Evolutionary conservation across 305 asterid genomes (phyloP).

Genomic region (Solanum hybrid): DNA sequence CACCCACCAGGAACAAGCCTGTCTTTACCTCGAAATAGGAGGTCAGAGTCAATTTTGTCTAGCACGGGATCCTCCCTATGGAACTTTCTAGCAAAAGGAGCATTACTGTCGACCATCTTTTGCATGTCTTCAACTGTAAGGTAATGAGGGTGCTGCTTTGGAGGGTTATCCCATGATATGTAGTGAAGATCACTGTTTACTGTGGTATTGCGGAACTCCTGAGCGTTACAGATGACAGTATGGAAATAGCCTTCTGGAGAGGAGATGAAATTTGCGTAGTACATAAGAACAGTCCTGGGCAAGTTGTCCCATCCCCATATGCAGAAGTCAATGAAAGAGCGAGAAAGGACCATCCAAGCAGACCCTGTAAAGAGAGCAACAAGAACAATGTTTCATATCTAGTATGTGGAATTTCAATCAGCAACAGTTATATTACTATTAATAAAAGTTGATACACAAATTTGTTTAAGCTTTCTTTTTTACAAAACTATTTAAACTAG

Average conservation of each 20-base stretch:
- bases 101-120: slow-evolving; percentile 79
- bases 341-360: slow-evolving; percentile 97
- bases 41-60: slow-evolving; percentile 65
- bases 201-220: slow-evolving; percentile 69
- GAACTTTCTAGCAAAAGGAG: slow-evolving; percentile 91
- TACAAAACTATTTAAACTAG: background rate
- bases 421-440: background rate
- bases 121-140: slow-evolving; percentile 66
- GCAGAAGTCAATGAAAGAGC: slow-evolving; percentile 81
- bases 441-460: background rate
- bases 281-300: slow-evolving; percentile 92
- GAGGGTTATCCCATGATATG: slow-evolving; percentile 99
- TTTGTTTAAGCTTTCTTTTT: background rate
- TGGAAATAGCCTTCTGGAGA: slow-evolving; percentile 99
- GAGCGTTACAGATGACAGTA: slow-evolving; percentile 81
- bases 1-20: slow-evolving; percentile 93
- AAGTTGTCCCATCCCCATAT: slow-evolving; percentile 99
- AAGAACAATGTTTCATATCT: slow-evolving; percentile 5
- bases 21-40: slow-evolving; percentile 52
- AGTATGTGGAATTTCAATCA: background rate
- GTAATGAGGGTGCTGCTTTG: slow-evolving; percentile 96
- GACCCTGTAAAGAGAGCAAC: slow-evolving; percentile 50
- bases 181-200: slow-evolving; percentile 94
- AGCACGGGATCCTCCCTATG: slow-evolving; percentile 75
- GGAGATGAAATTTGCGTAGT: slow-evolving; percentile 89